These are phyloP conservation scores for Mycena vitilis DNA, from an alignment of 768 basidiomycete genomes.

Conservation along the genomic window DNA sequence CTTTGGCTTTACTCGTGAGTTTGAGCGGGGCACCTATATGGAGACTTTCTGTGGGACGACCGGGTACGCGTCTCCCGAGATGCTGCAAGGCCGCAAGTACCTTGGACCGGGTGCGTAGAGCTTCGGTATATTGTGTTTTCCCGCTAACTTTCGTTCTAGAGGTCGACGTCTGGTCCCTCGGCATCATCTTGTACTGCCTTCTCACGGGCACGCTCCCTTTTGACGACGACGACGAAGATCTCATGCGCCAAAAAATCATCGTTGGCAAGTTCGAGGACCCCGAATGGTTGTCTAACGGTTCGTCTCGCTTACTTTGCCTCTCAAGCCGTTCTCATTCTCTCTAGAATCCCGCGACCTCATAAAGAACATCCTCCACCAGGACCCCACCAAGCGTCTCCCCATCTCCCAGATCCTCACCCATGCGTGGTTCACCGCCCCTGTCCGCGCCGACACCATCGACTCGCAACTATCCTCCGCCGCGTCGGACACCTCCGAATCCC, in stretches of 20 bases:
- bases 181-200: slow-evolving; percentile 90
- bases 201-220: slow-evolving; percentile 92
- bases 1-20: slow-evolving; percentile 95
- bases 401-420: slow-evolving; percentile 90
- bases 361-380: slow-evolving; percentile 78
- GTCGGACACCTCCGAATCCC: slow-evolving; percentile 66
- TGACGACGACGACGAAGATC: slow-evolving; percentile 86
- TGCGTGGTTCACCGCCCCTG: slow-evolving; percentile 77
- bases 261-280: slow-evolving; percentile 92
- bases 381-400: slow-evolving; percentile 78
- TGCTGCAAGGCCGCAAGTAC: slow-evolving; percentile 89
- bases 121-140: slow-evolving; percentile 3
- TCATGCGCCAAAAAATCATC: slow-evolving; percentile 89
- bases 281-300: slow-evolving; percentile 90
- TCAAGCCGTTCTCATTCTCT: slow-evolving; percentile 7
- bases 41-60: slow-evolving; percentile 98
- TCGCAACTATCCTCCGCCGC: slow-evolving; percentile 60
- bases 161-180: slow-evolving; percentile 96
- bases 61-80: slow-evolving; percentile 93
- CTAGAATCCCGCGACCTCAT: slow-evolving; percentile 90
- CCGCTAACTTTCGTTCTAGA: slow-evolving; percentile 59
- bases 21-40: slow-evolving; percentile 79
- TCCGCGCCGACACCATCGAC: slow-evolving; percentile 41
- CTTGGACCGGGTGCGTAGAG: slow-evolving; percentile 82
- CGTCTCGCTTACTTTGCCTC: slow-evolving; percentile 33